Percentiles rank a stretch among this genome's conserved stretches.
phyloP scores from a whole-genome alignment of 345 rosid species.

The Microcos paniculata region DNA sequence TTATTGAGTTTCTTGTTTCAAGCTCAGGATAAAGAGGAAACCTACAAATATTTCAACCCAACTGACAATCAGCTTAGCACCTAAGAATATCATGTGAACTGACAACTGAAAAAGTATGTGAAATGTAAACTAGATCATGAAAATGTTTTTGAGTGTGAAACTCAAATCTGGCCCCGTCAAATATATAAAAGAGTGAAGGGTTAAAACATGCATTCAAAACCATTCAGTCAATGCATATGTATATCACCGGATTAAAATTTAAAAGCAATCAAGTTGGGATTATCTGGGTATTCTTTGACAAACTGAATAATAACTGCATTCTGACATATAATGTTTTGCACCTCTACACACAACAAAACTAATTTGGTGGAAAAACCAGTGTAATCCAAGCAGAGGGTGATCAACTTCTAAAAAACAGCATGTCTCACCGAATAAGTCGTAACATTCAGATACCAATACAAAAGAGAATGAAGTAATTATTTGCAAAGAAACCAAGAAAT shows the following conservation, averaged over 20 bases:
- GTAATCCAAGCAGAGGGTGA: not conserved
- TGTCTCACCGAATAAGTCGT: not conserved
- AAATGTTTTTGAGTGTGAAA: not conserved
- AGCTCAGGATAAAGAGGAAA: conserved; percentile 84
- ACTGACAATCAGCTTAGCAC: conserved; percentile 13
- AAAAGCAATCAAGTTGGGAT: not conserved
- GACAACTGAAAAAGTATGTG: not conserved
- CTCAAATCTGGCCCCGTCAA: too few relatives aligned
- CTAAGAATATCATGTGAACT: not conserved
- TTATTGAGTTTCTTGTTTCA: conserved; percentile 78
- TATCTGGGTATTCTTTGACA: not conserved
- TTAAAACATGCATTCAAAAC: too few relatives aligned
- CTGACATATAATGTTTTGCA: not conserved
- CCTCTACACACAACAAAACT: not conserved
- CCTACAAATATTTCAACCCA: conserved; percentile 39
- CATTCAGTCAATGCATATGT: too few relatives aligned
- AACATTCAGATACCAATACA: not conserved
- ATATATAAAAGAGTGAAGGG: not conserved
- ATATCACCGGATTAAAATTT: too few relatives aligned
- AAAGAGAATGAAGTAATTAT: not conserved
- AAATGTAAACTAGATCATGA: not conserved
- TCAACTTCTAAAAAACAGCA: not conserved
- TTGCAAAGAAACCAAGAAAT: not conserved
- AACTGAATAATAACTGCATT: not conserved
- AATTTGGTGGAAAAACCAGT: not conserved